Conservation (phyloP, 2,329 filamentous ascomycete genomes). For the Diaporthe caulivora region DNA sequence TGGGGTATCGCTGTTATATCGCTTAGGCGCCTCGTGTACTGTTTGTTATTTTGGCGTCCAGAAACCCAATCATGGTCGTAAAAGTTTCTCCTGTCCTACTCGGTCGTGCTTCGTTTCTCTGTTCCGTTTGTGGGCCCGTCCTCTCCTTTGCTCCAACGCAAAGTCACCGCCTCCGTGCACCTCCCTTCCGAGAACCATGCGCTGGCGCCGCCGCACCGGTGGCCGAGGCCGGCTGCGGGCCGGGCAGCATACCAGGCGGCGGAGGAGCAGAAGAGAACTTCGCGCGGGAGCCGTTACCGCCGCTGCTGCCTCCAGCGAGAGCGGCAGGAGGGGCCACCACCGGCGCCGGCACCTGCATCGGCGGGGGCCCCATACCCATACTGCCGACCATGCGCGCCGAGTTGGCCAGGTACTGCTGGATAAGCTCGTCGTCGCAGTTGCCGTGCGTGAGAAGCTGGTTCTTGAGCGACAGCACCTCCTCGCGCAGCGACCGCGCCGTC, state of each 20-base stretch:
- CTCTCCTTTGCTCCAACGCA: not conserved
- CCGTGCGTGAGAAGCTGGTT: constrained; percentile 47
- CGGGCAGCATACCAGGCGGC: no score
- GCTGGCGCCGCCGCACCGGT: not conserved
- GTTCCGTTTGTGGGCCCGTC: not conserved
- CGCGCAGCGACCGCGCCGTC: constrained; percentile 42
- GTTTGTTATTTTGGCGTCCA: constrained; percentile 7
- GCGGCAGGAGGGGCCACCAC: no score
- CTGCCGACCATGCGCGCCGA: constrained; percentile 40
- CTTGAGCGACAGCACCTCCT: constrained; percentile 48
- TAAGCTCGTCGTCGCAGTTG: constrained; percentile 45
- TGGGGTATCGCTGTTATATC: constrained; percentile 20
- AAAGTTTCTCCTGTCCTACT: not conserved
- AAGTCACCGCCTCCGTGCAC: not conserved
- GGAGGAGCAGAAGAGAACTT: not conserved
- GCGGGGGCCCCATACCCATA: no score
- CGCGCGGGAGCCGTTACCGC: not conserved
- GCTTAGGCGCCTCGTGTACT: constrained; percentile 24
- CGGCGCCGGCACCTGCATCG: no score
- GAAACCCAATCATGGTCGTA: constrained; percentile 6
- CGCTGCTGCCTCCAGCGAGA: not conserved
- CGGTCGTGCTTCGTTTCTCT: not conserved
- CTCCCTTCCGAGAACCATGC: not conserved
- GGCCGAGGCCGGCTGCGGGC: not conserved
- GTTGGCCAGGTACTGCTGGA: constrained; percentile 46